A percentile compares a stretch with the other conserved stretches of the same genome.
Conservation (phyloP, 805 yeast genomes). For the Saccharomycopsis sp. region DNA sequence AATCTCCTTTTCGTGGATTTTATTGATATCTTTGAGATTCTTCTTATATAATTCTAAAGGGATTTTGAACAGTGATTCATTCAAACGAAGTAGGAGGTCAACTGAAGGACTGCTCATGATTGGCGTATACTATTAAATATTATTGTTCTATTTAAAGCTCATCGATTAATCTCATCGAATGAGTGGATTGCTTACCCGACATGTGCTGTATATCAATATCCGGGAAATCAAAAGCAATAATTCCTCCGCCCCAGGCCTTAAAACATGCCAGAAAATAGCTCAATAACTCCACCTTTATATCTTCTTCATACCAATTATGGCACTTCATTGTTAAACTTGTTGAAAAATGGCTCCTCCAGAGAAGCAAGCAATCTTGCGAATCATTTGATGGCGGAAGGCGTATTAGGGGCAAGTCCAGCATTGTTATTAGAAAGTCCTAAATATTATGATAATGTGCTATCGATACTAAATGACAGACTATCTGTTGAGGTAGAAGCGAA, state of each 20-base stretch:
- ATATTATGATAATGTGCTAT: slow-evolving; percentile 2
- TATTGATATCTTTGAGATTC: slow-evolving; percentile 19
- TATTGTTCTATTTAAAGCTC: not conserved
- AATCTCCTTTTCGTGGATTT: slow-evolving; percentile 17
- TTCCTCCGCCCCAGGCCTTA: not conserved
- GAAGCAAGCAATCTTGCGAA: not conserved
- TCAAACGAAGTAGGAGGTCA: slow-evolving; percentile 18
- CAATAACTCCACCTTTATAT: slow-evolving; percentile 15
- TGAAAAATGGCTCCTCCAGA: not conserved
- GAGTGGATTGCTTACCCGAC: not conserved
- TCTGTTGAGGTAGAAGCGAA: not conserved
- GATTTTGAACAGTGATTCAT: slow-evolving; percentile 13
- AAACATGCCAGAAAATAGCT: slow-evolving; percentile 4
- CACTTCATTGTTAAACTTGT: not conserved
- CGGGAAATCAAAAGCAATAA: not conserved
- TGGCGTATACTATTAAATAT: not conserved
- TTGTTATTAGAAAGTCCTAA: not conserved
- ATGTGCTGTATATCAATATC: not conserved
- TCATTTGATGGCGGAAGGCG: slow-evolving; percentile 11
- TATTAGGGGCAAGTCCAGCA: slow-evolving; percentile 7
- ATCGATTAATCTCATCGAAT: not conserved
- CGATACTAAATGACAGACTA: not conserved
- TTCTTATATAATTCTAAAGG: slow-evolving; percentile 21
- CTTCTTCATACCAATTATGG: slow-evolving; percentile 17
- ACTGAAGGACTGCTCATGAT: not conserved